A percentile compares a stretch with the other conserved stretches of the same genome.
Conservation (phyloP, 2,329 filamentous ascomycete genomes). For the Pezicula neosporulosa region DNA sequence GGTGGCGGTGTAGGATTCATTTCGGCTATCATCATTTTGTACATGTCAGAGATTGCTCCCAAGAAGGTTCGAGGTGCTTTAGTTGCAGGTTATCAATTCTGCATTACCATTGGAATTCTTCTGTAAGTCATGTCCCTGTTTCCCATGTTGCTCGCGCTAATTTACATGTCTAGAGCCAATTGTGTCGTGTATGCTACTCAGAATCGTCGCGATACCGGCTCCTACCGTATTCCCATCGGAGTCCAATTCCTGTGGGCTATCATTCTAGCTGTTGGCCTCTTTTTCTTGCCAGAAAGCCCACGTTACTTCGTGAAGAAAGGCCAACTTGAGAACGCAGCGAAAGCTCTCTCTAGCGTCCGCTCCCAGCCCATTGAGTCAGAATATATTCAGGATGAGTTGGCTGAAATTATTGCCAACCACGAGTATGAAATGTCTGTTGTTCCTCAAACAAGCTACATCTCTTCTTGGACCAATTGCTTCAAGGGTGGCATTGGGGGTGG, state of each 20-base stretch:
- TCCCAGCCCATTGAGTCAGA: slow-evolving; percentile 36
- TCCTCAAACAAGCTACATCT: slow-evolving; percentile 59
- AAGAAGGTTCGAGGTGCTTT: slow-evolving; percentile 59
- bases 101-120: slow-evolving; percentile 68
- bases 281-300: slow-evolving; percentile 52
- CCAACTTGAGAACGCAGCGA: slow-evolving; percentile 39
- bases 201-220: slow-evolving; percentile 32
- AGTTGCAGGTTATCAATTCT: slow-evolving; percentile 60
- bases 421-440: slow-evolving; percentile 73
- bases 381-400: slow-evolving; percentile 41
- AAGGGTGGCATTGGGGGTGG: slow-evolving; percentile 56
- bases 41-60: slow-evolving; percentile 57
- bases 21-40: slow-evolving; percentile 62
- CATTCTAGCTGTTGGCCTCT: slow-evolving; percentile 47
- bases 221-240: slow-evolving; percentile 61
- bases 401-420: slow-evolving; percentile 47
- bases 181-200: slow-evolving; percentile 47
- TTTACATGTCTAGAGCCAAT: slow-evolving; percentile 31
- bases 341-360: slow-evolving; percentile 46
- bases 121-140: slow-evolving; percentile 16
- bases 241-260: slow-evolving; percentile 49
- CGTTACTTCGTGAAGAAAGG: slow-evolving; percentile 52
- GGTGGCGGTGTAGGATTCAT: slow-evolving; percentile 64
- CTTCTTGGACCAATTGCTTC: slow-evolving; percentile 66
- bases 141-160: too few relatives aligned